Evolutionary conservation across 1,139 yeast genomes (phyloP), one percentile per base, ranked within the genome.

Genomic region (Sugiyamaella paludigena): DNA sequence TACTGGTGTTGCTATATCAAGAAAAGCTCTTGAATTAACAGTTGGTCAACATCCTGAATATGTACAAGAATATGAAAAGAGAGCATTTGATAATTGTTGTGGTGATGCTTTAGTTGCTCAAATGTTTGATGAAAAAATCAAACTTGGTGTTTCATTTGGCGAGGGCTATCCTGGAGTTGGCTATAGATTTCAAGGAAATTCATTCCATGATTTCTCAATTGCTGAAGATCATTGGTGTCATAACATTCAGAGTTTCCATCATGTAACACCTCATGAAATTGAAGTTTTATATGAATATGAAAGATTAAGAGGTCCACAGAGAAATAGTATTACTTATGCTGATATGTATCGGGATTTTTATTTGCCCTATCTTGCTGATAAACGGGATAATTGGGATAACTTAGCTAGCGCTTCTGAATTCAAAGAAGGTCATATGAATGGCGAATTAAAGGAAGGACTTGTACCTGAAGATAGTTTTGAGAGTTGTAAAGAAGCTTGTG

Each of bases 221-320:
- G 47, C 51, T 15, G 41, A 44, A 15, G 58, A 58, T 13, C 54
- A 52, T 19, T 61, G 69, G 68, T 71, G 74, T 46, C 50, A 54
- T 30, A 68, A 68, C n/a, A 56, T 71, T n/a, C 46, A 59, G 12
- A 53, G 68, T 1, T 67, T 66, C 61, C 72, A 69, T 47, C 71
- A 69, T 42, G 40, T 66, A n/a, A 48, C 53, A 8, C 55, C 68
- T 13, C 63, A 58, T 43, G 71, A 68, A 30, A 57, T 67, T 35
- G 71, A 69, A 54, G 48, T 58, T 16, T 54, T 69, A 33, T 69
- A 64, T 64, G 71, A 68, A 49, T 69, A 68, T 53, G 72, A 69
- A 43, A 58, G 62, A 26, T 47, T 61, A 26, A 48, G 59, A 43
- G 60, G 61, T 9, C 62, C 64, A 4, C 53, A 60, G 24, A 52